These are phyloP conservation scores for Aspergillus latus DNA, from an alignment of 2,329 filamentous ascomycete genomes.

Conservation along the genomic window DNA sequence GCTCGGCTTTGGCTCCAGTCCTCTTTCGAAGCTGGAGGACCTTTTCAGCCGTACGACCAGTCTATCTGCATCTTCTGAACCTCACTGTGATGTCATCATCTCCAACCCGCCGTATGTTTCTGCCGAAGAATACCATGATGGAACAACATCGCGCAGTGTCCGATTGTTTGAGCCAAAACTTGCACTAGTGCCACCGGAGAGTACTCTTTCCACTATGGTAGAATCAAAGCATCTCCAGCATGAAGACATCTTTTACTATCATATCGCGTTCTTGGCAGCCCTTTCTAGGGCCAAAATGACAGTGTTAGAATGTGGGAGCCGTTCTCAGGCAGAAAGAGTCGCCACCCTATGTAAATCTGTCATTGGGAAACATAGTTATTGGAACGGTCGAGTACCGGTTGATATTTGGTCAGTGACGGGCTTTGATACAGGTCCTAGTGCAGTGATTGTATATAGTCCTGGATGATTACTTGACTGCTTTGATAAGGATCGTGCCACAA, in stretches of 20 bases:
- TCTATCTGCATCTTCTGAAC: neutral
- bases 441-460: slow-evolving; percentile 2
- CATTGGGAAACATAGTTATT: neutral
- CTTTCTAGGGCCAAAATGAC: slow-evolving; percentile 28
- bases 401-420: slow-evolving; percentile 6
- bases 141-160: slow-evolving; percentile 69
- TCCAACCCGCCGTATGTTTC: slow-evolving; percentile 95
- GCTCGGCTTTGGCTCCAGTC: slow-evolving; percentile 20
- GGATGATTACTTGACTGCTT: neutral
- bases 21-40: slow-evolving; percentile 15
- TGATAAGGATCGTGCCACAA: neutral
- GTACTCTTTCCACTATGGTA: neutral
- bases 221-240: slow-evolving; percentile 3
- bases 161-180: slow-evolving; percentile 76
- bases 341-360: slow-evolving; percentile 19
- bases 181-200: slow-evolving; percentile 67
- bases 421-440: neutral
- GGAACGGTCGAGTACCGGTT: neutral
- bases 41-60: slow-evolving; percentile 11
- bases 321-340: slow-evolving; percentile 35
- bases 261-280: slow-evolving; percentile 29
- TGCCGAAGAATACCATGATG: slow-evolving; percentile 55
- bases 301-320: slow-evolving; percentile 41
- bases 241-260: slow-evolving; percentile 40
- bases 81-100: slow-evolving; percentile 64